These are phyloP conservation scores for Mucor mucedo DNA, from an alignment of 371 early-diverging fungal genomes.

Conservation along the genomic window DNA sequence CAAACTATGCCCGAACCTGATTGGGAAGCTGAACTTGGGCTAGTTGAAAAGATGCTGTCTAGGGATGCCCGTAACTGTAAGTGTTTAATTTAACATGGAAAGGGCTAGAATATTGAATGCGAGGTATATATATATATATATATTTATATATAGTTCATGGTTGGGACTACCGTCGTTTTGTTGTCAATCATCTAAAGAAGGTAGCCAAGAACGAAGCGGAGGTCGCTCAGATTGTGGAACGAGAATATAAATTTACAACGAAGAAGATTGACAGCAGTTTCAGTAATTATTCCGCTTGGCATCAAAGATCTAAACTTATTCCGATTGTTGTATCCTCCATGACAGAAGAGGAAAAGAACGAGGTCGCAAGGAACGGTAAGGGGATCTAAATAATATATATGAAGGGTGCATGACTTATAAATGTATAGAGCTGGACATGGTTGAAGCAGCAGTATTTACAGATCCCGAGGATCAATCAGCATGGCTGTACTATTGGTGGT, in stretches of 20 bases:
- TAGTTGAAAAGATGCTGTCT: constrained; percentile 79
- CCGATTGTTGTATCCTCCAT: constrained; percentile 59
- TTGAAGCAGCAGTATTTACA: constrained; percentile 89
- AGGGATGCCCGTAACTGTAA: constrained; percentile 93
- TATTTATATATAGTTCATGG: constrained; percentile 78
- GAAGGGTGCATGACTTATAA: not conserved
- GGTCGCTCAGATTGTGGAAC: constrained; percentile 28
- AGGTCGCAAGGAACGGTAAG: constrained; percentile 43
- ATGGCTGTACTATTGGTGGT: constrained; percentile 94
- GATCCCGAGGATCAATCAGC: constrained; percentile 97
- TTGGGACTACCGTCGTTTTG: constrained; percentile 92
- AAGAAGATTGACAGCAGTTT: constrained; percentile 88
- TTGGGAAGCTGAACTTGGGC: constrained; percentile 81
- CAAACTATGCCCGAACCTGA: constrained; percentile 72
- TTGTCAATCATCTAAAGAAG: constrained; percentile 58
- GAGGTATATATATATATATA: not conserved
- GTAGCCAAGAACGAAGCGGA: constrained; percentile 29
- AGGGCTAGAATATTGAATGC: not conserved
- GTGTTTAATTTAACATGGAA: constrained; percentile 19
- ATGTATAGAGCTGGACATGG: constrained; percentile 76
- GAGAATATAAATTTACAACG: constrained; percentile 86
- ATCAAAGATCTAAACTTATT: constrained; percentile 85
- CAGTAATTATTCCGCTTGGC: constrained; percentile 98
- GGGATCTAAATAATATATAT: not conserved
- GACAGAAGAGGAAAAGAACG: constrained; percentile 46